These are phyloP conservation scores for Termitomyces sp. DNA, from an alignment of 768 basidiomycete genomes.

Conservation along the genomic window DNA sequence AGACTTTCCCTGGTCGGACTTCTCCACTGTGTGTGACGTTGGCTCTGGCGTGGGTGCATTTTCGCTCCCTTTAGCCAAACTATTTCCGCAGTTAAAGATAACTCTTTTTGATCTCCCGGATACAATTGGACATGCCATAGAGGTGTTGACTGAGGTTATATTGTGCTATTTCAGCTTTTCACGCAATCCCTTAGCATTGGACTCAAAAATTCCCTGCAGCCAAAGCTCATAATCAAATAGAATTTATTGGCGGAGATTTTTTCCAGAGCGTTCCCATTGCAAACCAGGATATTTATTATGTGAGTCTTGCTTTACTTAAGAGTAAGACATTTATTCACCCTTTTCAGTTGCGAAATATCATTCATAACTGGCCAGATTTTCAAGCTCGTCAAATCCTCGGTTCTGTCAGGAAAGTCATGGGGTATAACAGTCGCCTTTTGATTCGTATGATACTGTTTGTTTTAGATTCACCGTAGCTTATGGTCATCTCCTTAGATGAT, in stretches of 20 bases:
- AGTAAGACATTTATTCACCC: no score
- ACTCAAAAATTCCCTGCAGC: conserved; percentile 26
- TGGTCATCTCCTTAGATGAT: not conserved
- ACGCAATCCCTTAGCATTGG: not conserved
- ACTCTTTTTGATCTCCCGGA: conserved; percentile 30
- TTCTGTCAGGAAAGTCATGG: conserved; percentile 27
- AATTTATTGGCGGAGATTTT: conserved; percentile 35
- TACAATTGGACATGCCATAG: conserved; percentile 22
- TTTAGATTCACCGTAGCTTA: not conserved
- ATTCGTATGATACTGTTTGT: not conserved
- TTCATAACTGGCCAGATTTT: conserved; percentile 21
- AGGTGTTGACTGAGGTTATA: conserved; percentile 1
- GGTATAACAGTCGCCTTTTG: conserved; percentile 12
- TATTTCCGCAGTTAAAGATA: conserved; percentile 26
- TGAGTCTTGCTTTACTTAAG: conserved; percentile 15
- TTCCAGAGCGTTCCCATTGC: conserved; percentile 28
- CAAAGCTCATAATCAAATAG: conserved; percentile 21
- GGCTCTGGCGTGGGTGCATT: conserved; percentile 33
- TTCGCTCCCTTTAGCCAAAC: conserved; percentile 26
- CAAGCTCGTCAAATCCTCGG: conserved; percentile 23
- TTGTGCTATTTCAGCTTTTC: not conserved
- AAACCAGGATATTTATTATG: conserved; percentile 37
- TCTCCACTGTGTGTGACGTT: conserved; percentile 31
- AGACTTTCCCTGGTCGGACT: conserved; percentile 9
- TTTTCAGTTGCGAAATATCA: not conserved